Percentiles rank a stretch among this genome's conserved stretches.
phyloP scores from a whole-genome alignment of 1,284 basidiomycete genomes.

The Fistulinella staudtii region DNA sequence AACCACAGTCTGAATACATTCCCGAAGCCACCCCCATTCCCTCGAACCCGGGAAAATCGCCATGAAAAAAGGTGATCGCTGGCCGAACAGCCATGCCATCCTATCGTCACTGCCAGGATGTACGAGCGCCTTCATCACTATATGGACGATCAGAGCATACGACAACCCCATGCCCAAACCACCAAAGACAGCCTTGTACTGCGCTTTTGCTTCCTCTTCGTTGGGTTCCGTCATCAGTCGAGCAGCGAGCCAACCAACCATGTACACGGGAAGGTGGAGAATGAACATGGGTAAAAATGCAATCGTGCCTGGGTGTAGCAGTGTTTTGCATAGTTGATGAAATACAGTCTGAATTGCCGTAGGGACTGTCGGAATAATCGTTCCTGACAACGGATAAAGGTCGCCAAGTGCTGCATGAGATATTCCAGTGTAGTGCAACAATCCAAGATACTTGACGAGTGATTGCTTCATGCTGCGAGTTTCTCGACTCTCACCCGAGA shows the following conservation, averaged over 20 bases:
- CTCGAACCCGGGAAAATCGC: too few relatives aligned
- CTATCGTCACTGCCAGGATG: not conserved
- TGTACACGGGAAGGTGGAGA: conserved; percentile 36
- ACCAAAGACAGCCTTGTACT: conserved; percentile 41
- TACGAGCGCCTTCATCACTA: not conserved
- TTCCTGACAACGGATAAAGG: conserved; percentile 7
- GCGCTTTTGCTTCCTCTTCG: conserved; percentile 42
- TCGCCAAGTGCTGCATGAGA: conserved; percentile 43
- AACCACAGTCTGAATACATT: not conserved
- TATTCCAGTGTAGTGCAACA: conserved; percentile 53
- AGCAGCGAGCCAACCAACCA: conserved; percentile 30
- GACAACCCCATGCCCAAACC: conserved; percentile 38
- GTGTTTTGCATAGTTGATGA: conserved; percentile 3
- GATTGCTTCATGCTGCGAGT: conserved; percentile 33
- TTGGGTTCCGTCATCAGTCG: conserved; percentile 31
- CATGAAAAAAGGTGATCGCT: too few relatives aligned
- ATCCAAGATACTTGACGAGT: conserved; percentile 56
- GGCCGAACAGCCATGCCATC: too few relatives aligned
- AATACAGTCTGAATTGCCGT: conserved; percentile 1
- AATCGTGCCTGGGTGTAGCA: conserved; percentile 10
- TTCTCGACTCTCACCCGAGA: conserved; percentile 8
- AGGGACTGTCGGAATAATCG: not conserved
- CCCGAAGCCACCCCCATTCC: too few relatives aligned
- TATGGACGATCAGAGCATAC: conserved; percentile 14
- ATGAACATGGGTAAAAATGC: conserved; percentile 12